Evolutionary conservation across 352 stramenopile species (phyloP).

Genomic region (Phytophthora podocarpi): DNA sequence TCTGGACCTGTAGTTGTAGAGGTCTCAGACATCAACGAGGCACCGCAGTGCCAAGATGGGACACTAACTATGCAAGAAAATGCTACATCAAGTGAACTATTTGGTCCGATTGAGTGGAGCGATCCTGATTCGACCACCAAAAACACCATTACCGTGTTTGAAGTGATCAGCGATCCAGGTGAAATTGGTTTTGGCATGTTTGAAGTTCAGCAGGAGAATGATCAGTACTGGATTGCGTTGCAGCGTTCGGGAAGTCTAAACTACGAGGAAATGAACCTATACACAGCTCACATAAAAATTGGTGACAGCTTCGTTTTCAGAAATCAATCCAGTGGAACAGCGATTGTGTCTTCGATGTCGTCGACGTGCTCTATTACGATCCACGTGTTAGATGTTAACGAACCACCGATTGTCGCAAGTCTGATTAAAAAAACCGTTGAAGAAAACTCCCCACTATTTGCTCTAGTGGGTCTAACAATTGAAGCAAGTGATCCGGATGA

Average conservation of each 20-base stretch:
- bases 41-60: constrained; percentile 12
- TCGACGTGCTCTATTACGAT: constrained; percentile 43
- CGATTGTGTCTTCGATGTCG: constrained; percentile 43
- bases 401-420: constrained; percentile 40
- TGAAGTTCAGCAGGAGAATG: background rate
- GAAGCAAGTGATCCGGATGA: constrained; percentile 25
- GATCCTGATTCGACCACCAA: constrained; percentile 41
- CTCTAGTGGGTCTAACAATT: constrained; percentile 13
- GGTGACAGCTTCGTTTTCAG: constrained; percentile 21
- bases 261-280: constrained; percentile 16
- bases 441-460: constrained; percentile 42
- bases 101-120: constrained; percentile 43
- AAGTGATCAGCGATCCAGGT: constrained; percentile 30
- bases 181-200: constrained; percentile 18
- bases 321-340: constrained; percentile 7
- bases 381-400: constrained; percentile 51
- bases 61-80: constrained; percentile 39
- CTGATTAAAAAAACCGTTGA: constrained; percentile 26
- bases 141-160: constrained; percentile 56
- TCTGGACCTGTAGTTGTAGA: constrained; percentile 13
- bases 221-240: constrained; percentile 27
- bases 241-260: constrained; percentile 9
- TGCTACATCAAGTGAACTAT: constrained; percentile 9
- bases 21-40: constrained; percentile 26
- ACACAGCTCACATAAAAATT: constrained; percentile 16